Conservation (phyloP, 331 rosid genomes). For the Erythrophleum ivorense region DNA sequence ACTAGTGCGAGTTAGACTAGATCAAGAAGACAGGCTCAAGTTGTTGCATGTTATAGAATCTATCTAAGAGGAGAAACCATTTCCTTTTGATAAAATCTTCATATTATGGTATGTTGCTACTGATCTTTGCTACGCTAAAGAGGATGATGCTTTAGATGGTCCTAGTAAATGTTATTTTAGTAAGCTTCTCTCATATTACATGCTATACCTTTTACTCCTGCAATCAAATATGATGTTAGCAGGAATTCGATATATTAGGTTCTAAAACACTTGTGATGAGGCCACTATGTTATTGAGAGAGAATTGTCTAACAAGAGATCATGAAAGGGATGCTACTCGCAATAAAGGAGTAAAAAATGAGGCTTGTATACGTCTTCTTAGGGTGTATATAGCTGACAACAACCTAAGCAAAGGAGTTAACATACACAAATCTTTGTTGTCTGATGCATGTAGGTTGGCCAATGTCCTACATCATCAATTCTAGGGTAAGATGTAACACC, state of each 20-base stretch:
- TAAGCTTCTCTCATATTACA: conserved; percentile 7
- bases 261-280: no score
- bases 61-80: not conserved
- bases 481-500: no score
- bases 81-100: not conserved
- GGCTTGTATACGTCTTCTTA: no score
- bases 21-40: not conserved
- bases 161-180: not conserved
- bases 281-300: no score
- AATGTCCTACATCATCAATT: not conserved
- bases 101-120: not conserved
- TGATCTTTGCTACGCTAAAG: not conserved
- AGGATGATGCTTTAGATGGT: not conserved
- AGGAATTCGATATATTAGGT: no score
- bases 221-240: not conserved
- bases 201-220: not conserved
- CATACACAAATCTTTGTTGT: not conserved
- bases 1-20: not conserved
- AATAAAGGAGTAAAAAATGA: no score
- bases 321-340: no score
- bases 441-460: not conserved
- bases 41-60: not conserved
- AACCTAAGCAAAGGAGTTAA: not conserved
- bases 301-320: no score
- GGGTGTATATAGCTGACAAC: no score